Evolutionary conservation across 176 grass and related monocot genomes (phyloP), one percentile per base, ranked within the genome.

Genomic region (Aechmea fasciata): DNA sequence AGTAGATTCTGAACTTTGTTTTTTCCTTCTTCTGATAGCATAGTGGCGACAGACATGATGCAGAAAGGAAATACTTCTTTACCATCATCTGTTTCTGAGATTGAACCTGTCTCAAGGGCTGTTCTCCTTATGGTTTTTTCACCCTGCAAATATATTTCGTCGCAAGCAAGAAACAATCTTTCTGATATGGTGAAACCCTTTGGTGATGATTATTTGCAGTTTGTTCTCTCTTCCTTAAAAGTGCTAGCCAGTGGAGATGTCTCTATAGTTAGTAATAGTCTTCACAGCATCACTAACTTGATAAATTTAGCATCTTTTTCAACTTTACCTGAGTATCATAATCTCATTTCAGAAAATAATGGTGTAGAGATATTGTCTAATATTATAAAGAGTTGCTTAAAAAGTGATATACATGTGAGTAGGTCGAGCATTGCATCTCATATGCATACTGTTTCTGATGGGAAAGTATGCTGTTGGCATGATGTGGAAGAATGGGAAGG

Each of bases 61-160:
- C 77, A 50, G n/a, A 90, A 69, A 72, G 65, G 74, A 22, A 82
- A 59, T 22, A 83, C 33, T 63, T 71, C 79, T 51, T 51, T 77
- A 3, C 82, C 80, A 75, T 85, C 76, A 0, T 83, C 69, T 63
- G 82, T 47, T 50, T 66, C 81, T 75, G 81, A 87, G 41, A 73
- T 82, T 48, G 84, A 90, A 68, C 86, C 93, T 0, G 79, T 84
- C 55, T 89, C 78, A 65, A 88, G 89, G 75, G 83, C 86, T 51
- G 88, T 96, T 87, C 70, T 92, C 23, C 83, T 97, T 76, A 92
- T 97, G 89, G 80, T 90, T 49, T 68, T 87, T 63, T 92, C 89
- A 50, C 84, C 89, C 6, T 90, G 77, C 79, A 74, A 86, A 50
- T 97, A 83, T 48, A 74, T 97, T 69, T 74, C 71, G 5, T 80